Base-by-base conservation (phyloP, 768 basidiomycete species). In the Mycena vitilis region DNA sequence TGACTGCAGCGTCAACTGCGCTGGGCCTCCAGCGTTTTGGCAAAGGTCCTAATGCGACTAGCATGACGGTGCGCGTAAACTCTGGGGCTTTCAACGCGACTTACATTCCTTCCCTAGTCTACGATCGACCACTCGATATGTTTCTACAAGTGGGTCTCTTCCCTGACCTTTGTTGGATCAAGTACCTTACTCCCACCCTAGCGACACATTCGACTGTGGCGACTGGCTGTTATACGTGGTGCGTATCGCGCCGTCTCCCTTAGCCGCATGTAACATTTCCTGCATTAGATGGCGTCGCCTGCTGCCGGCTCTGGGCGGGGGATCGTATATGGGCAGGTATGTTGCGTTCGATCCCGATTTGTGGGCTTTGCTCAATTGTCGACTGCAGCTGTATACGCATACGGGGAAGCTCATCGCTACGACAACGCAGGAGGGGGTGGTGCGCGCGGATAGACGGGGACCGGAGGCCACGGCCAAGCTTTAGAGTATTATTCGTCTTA, bases 191-290 rank as follows among this genome's bases (percentile, higher is more conserved):
- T 68, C 54, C 38, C 71, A 5, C 30, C 30, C 5, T 30, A 94
- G 93, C 71, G 85, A 95, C 73, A 78, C 85, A 54, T 93, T 95
- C 73, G 84, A 93, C 74, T 93, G 91, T 73, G 90, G 89, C 34
- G 91, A 95, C 66, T 95, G 94, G 88, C 71, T 95, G 38, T 84
- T 95, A 61, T 92, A 94, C 72, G 89, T 90, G 60, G 93, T 93
- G 71, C 67, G 89, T 78, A 30, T 22, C n/a, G n/a, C 67, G 54
- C 48, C 60, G 30, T 5, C 30, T 30, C 5, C 30, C 30, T 61
- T 22, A 56, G 54, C 55, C 45, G 30, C 45, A 45, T 30, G 25
- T 42, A 48, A 42, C 45, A 38, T 49, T 37, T 7, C 45, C 10
- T 34, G 15, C 15, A 4, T 40, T 56, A 92, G 91, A 87, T 94